Evolutionary conservation across 345 rosid species (phyloP).

Genomic region (Streptanthus diversifolius): DNA sequence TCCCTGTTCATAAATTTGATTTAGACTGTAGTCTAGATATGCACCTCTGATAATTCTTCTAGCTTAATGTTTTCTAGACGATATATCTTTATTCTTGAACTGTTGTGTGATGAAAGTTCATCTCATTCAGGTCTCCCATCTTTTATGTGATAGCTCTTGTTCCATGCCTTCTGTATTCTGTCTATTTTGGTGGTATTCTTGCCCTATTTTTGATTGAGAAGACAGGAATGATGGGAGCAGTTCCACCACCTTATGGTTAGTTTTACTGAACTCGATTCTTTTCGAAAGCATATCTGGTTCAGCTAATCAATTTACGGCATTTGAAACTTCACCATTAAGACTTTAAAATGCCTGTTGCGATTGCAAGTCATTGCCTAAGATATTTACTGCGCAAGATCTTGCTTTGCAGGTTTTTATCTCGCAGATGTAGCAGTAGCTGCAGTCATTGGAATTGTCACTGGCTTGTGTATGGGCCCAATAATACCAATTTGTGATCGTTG

Average conservation of each 20-base stretch:
- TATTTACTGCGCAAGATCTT: background rate
- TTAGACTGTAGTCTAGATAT: background rate
- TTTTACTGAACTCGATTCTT: slow-evolving; percentile 19
- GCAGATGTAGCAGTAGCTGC: slow-evolving; percentile 78
- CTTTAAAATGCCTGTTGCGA: background rate
- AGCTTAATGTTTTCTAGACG: background rate
- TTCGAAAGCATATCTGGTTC: slow-evolving; percentile 5
- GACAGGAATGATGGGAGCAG: slow-evolving; percentile 95
- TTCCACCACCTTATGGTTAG: slow-evolving; percentile 93
- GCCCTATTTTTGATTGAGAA: slow-evolving; percentile 80
- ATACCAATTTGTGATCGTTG: slow-evolving; percentile 70
- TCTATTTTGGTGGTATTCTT: slow-evolving; percentile 84
- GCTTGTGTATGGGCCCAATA: slow-evolving; percentile 85
- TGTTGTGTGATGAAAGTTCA: slow-evolving; percentile 26
- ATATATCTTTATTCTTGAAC: background rate
- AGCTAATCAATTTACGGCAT: background rate
- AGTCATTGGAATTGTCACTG: slow-evolving; percentile 55
- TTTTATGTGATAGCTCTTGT: slow-evolving; percentile 63
- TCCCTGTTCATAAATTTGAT: background rate
- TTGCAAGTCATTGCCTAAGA: background rate
- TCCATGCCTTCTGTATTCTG: slow-evolving; percentile 67
- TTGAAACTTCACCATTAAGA: background rate
- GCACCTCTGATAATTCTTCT: background rate
- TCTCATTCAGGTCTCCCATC: slow-evolving; percentile 64
- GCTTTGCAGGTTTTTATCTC: slow-evolving; percentile 65